phyloP scores from a whole-genome alignment of 139 green algal species.

The Gonium pectorale region DNA sequence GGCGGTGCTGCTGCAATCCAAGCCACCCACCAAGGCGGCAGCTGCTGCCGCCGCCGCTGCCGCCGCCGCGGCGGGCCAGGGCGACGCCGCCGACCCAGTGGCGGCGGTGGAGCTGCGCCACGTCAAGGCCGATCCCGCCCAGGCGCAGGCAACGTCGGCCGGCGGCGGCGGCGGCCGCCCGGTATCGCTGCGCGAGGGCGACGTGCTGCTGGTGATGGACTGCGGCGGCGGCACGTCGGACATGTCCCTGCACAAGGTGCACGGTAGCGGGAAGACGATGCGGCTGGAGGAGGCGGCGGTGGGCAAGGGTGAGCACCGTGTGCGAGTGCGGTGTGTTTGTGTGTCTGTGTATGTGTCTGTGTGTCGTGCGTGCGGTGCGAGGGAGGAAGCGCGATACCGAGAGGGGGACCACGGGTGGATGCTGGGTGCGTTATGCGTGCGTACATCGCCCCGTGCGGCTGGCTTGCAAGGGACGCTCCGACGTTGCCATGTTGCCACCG shows the following conservation, averaged over 20 bases:
- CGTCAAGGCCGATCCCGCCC: background rate
- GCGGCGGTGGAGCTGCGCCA: slow-evolving; percentile 4
- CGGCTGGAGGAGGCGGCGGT: slow-evolving; percentile 15
- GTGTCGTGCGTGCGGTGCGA: no score
- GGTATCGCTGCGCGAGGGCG: background rate
- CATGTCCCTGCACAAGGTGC: slow-evolving; percentile 26
- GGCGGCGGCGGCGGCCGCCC: no score
- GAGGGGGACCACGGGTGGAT: no score
- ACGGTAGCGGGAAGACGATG: background rate
- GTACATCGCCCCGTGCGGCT: no score
- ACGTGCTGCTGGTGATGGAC: slow-evolving; percentile 44
- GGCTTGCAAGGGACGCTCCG: no score
- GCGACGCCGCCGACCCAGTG: background rate
- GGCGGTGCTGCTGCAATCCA: background rate
- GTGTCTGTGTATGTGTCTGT: no score
- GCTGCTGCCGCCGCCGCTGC: background rate
- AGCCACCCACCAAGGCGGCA: background rate
- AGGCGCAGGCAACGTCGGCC: background rate
- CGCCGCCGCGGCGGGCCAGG: background rate
- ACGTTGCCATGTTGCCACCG: no score
- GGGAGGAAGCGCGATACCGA: no score
- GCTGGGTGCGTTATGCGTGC: no score
- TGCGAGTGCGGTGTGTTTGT: background rate
- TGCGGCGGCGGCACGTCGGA: slow-evolving; percentile 43
- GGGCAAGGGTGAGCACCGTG: slow-evolving; percentile 7